phyloP scores from a whole-genome alignment of 2,329 filamentous ascomycete genomes.

The Pseudocercospora macadamiae region DNA sequence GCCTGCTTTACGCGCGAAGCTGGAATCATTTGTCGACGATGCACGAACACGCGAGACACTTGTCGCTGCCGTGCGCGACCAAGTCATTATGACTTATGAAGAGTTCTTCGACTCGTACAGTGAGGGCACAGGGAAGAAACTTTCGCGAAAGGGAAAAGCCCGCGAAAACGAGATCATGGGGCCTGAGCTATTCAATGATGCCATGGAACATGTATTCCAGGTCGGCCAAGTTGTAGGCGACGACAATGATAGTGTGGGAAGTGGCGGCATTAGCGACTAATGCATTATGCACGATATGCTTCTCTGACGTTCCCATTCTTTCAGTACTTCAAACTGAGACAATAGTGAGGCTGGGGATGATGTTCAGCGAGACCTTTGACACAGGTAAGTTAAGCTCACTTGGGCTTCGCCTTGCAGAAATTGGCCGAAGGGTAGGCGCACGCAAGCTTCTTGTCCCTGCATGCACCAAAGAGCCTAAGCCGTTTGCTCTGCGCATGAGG shows the following conservation, averaged over 20 bases:
- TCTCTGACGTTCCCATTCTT: too few relatives aligned
- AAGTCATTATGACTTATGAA: conserved; percentile 65
- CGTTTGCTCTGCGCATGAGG: too few relatives aligned
- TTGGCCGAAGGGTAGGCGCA: too few relatives aligned
- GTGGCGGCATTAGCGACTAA: conserved; percentile 28
- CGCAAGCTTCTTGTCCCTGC: too few relatives aligned
- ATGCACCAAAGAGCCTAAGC: too few relatives aligned
- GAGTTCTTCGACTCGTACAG: conserved; percentile 62
- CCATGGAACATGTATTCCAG: conserved; percentile 62
- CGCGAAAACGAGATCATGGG: conserved; percentile 67
- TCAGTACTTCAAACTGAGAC: too few relatives aligned
- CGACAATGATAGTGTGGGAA: conserved; percentile 29
- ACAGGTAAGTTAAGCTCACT: too few relatives aligned
- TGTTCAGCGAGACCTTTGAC: too few relatives aligned
- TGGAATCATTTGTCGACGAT: conserved; percentile 68
- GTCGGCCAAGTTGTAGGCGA: conserved; percentile 51
- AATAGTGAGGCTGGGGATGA: too few relatives aligned
- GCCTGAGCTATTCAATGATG: conserved; percentile 65
- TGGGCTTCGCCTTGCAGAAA: too few relatives aligned
- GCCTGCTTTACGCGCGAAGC: conserved; percentile 56
- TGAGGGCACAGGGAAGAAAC: conserved; percentile 40
- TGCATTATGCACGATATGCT: not conserved
- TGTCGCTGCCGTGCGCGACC: conserved; percentile 66
- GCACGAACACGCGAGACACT: conserved; percentile 67
- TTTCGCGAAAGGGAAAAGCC: conserved; percentile 59